A percentile compares a stretch with the other conserved stretches of the same genome.
phyloP scores from a whole-genome alignment of 2,329 filamentous ascomycete genomes.

The Alternaria triticimaculans region DNA sequence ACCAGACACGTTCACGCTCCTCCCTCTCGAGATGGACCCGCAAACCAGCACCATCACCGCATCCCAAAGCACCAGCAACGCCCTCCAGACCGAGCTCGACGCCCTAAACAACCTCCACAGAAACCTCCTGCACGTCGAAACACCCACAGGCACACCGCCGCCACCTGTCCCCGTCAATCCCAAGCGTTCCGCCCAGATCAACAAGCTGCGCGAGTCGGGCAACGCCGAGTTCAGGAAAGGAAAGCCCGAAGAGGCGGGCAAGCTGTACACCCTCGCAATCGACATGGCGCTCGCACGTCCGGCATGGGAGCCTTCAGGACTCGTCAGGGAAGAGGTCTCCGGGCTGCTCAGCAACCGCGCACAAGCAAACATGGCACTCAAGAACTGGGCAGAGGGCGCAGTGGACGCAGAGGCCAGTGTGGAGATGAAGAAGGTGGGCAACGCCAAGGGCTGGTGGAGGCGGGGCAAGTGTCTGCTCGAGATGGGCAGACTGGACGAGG shows the following conservation, averaged over 20 bases:
- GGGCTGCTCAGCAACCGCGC: slow-evolving; percentile 84
- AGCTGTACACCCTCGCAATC: slow-evolving; percentile 83
- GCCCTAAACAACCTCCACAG: slow-evolving; percentile 82
- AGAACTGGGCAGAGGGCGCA: slow-evolving; percentile 84
- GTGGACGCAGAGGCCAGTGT: slow-evolving; percentile 88
- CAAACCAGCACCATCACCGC: slow-evolving; percentile 74
- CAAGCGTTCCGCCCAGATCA: slow-evolving; percentile 85
- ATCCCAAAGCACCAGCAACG: slow-evolving; percentile 47
- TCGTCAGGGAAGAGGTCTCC: slow-evolving; percentile 85
- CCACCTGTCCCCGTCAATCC: slow-evolving; percentile 91
- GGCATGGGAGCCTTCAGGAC: slow-evolving; percentile 82
- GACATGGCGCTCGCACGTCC: slow-evolving; percentile 87
- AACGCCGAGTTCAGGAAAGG: slow-evolving; percentile 83
- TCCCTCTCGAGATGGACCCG: slow-evolving; percentile 83
- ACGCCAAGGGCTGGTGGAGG: slow-evolving; percentile 95
- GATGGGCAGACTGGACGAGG: slow-evolving; percentile 88
- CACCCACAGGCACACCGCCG: slow-evolving; percentile 72
- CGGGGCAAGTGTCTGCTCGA: slow-evolving; percentile 83
- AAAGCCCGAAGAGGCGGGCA: slow-evolving; percentile 75
- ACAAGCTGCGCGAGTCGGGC: slow-evolving; percentile 87
- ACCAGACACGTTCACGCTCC: slow-evolving; percentile 75
- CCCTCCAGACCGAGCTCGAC: slow-evolving; percentile 60
- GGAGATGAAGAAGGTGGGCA: slow-evolving; percentile 83
- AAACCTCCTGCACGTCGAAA: slow-evolving; percentile 69
- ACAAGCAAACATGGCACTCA: slow-evolving; percentile 84